phyloP scores from a whole-genome alignment of 495 filamentous ascomycete species.

The Viridothelium virens region DNA sequence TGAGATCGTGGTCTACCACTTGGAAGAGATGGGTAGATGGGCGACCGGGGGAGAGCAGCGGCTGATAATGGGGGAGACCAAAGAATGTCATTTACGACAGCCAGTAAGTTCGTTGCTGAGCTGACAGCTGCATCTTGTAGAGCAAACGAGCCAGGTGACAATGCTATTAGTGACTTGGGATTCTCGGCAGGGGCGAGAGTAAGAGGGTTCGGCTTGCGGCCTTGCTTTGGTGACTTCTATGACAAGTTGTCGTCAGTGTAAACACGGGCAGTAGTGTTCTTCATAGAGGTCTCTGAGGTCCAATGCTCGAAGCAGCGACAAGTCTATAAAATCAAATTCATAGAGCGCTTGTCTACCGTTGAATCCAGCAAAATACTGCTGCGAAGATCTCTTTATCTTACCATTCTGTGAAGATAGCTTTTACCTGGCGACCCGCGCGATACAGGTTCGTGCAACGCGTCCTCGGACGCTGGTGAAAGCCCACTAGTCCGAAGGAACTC shows the following conservation, averaged over 20 bases:
- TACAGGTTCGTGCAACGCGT: constrained; percentile 17
- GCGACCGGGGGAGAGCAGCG: constrained; percentile 4
- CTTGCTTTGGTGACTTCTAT: constrained; percentile 18
- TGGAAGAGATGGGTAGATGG: constrained; percentile 17
- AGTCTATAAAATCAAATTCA: neutral
- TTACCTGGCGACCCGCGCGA: constrained; percentile 2
- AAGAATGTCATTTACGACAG: constrained; percentile 35
- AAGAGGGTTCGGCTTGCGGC: constrained; percentile 24
- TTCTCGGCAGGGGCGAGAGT: constrained; percentile 24
- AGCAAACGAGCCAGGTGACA: constrained; percentile 23
- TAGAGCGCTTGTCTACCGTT: too few species aligned
- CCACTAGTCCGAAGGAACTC: constrained; percentile 22
- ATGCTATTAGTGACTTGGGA: constrained; percentile 13
- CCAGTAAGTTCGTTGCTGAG: constrained; percentile 33
- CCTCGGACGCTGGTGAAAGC: constrained; percentile 18
- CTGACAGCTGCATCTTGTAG: constrained; percentile 32
- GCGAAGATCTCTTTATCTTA: neutral
- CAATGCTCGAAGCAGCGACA: neutral
- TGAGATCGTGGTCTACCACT: constrained; percentile 31
- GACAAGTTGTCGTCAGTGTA: constrained; percentile 19
- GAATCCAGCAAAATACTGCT: too few species aligned
- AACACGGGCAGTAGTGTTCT: neutral
- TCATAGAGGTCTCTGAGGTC: neutral
- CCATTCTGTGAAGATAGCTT: constrained; percentile 12
- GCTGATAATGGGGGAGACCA: constrained; percentile 31